Conservation (phyloP, 2,329 filamentous ascomycete genomes). For the Fusarium pilosicola region DNA sequence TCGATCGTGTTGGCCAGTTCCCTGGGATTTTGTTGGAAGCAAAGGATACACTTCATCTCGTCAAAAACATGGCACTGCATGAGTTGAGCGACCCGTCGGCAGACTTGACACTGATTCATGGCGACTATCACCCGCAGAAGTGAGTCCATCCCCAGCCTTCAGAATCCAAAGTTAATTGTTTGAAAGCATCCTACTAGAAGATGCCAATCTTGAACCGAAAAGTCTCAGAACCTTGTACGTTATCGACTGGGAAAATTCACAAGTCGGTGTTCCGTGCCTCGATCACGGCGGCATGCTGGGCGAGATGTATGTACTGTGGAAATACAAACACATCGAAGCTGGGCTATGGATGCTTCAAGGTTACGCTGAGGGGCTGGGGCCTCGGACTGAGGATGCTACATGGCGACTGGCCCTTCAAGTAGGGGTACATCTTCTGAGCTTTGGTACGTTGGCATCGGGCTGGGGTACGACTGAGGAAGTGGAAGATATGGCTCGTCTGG, state of each 20-base stretch:
- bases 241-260: constrained; percentile 11
- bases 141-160: not conserved
- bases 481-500: not conserved
- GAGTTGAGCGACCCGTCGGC: not conserved
- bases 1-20: not conserved
- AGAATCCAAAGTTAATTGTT: fast-evolving
- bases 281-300: constrained; percentile 15
- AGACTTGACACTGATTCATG: not conserved
- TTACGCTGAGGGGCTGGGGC: not conserved
- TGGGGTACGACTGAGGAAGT: not conserved
- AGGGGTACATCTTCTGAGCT: constrained; percentile 14
- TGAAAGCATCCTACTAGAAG: not conserved
- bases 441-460: not conserved
- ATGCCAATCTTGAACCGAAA: not conserved
- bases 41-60: not conserved
- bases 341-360: not conserved
- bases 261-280: not conserved
- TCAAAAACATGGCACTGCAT: not conserved
- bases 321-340: not conserved
- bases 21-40: not conserved
- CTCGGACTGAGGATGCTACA: not conserved
- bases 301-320: not conserved
- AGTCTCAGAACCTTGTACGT: not conserved
- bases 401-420: constrained; percentile 4
- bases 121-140: constrained; percentile 4